Conservation (phyloP, 2,329 filamentous ascomycete species). For the Diaporthe ilicicola region DNA sequence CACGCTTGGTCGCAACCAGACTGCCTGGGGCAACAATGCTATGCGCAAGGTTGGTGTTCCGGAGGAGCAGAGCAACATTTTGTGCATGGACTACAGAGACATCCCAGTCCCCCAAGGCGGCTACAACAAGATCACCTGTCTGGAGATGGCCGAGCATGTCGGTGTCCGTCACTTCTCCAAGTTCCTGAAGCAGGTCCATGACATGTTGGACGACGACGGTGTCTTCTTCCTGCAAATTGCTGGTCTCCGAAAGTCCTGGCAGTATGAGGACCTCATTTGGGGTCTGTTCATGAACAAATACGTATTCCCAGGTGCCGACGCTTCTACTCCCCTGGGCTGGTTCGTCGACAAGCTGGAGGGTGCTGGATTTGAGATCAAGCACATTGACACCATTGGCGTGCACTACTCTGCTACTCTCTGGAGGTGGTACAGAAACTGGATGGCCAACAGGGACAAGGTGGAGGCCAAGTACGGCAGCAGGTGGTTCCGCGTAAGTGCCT, state of each 20-base stretch:
- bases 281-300: slow-evolving; percentile 99
- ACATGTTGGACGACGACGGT: slow-evolving; percentile 97
- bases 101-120: slow-evolving; percentile 79
- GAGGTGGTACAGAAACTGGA: slow-evolving; percentile 99
- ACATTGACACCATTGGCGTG: slow-evolving; percentile 90
- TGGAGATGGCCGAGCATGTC: slow-evolving; percentile 99
- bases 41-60: slow-evolving; percentile 83
- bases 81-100: slow-evolving; percentile 98
- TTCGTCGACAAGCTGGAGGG: slow-evolving; percentile 86
- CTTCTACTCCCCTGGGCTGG: slow-evolving; percentile 90
- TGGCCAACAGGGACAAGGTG: slow-evolving; percentile 91
- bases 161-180: slow-evolving; percentile 86
- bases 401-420: slow-evolving; percentile 97
- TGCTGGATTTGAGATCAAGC: slow-evolving; percentile 90
- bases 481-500: slow-evolving; percentile 87
- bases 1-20: slow-evolving; percentile 95
- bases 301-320: slow-evolving; percentile 96
- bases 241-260: slow-evolving; percentile 93
- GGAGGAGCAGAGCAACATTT: slow-evolving; percentile 88
- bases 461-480: slow-evolving; percentile 92
- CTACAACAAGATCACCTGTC: slow-evolving; percentile 95
- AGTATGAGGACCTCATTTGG: slow-evolving; percentile 98
- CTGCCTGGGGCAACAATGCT: slow-evolving; percentile 93
- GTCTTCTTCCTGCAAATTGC: slow-evolving; percentile 96
- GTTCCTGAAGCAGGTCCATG: slow-evolving; percentile 87